Conservation (phyloP, 2,329 filamentous ascomycete species). For the Aspergillus hortae region DNA sequence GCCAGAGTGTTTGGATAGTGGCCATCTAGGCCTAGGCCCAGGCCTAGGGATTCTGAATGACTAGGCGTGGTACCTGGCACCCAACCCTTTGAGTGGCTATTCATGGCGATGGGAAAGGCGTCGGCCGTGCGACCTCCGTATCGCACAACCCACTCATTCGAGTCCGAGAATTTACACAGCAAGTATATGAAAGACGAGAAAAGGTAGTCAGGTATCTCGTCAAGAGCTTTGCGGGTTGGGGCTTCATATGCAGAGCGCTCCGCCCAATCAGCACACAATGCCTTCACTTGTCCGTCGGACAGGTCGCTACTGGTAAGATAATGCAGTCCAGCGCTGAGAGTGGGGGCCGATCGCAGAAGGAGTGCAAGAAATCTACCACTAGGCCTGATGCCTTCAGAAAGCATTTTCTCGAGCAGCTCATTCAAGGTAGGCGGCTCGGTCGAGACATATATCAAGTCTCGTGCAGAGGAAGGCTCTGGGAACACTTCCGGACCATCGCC, state of each 20-base stretch:
- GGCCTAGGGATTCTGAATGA: constrained; percentile 11
- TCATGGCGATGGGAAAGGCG: constrained; percentile 27
- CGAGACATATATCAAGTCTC: constrained; percentile 56
- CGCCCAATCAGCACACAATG: constrained; percentile 24
- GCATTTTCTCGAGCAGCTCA: constrained; percentile 52
- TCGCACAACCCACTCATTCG: constrained; percentile 9
- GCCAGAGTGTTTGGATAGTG: constrained; percentile 25
- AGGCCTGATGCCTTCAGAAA: constrained; percentile 42
- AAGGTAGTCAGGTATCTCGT: constrained; percentile 30
- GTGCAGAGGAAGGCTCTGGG: constrained; percentile 53
- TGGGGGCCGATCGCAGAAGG: constrained; percentile 45
- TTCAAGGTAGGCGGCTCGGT: constrained; percentile 51
- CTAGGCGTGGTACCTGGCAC: constrained; percentile 18
- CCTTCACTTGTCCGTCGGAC: constrained; percentile 27
- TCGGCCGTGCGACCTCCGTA: constrained; percentile 18
- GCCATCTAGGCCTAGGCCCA: constrained; percentile 2
- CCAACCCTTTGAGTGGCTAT: constrained; percentile 2
- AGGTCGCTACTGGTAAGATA: constrained; percentile 40
- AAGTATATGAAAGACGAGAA: constrained; percentile 46
- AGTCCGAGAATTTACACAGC: constrained; percentile 32
- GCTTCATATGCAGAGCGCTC: constrained; percentile 11
- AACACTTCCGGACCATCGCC: constrained; percentile 56
- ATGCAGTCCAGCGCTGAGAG: constrained; percentile 38
- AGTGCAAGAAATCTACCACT: constrained; percentile 45
- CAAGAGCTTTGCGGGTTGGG: constrained; percentile 19